A percentile compares a stretch with the other conserved stretches of the same genome.
These are phyloP conservation scores for Eruca vesicaria DNA, from an alignment of 441 rosid species.

Conservation along the genomic window DNA sequence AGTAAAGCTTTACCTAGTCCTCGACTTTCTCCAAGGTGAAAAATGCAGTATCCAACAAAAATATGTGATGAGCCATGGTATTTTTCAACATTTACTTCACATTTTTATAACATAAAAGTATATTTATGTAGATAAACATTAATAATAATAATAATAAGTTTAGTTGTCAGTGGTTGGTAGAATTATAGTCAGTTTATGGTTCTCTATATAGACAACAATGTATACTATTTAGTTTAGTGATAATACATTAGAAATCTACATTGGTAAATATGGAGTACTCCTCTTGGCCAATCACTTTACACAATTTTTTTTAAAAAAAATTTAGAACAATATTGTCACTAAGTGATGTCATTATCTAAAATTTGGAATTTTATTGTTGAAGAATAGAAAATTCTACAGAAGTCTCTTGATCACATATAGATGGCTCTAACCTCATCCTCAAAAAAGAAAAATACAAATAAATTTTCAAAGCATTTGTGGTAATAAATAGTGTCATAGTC, in stretches of 20 bases:
- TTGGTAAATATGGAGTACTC: background rate
- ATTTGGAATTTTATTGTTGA: constrained; percentile 20
- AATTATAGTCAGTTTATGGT: background rate
- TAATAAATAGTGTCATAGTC: constrained; percentile 28
- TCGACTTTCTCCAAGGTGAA: background rate
- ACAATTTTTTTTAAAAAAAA: background rate
- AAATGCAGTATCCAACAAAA: constrained; percentile 4
- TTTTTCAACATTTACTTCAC: background rate
- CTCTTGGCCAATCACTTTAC: constrained; percentile 12
- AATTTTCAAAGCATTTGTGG: constrained; percentile 27
- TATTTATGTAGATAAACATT: too few relatives aligned
- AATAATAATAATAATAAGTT: too few relatives aligned
- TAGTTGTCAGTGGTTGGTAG: background rate
- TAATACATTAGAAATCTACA: background rate
- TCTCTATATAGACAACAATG: background rate
- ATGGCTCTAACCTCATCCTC: constrained; percentile 29
- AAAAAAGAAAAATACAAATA: background rate
- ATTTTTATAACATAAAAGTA: background rate
- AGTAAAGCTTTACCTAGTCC: constrained; percentile 6
- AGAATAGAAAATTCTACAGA: constrained; percentile 19
- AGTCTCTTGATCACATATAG: constrained; percentile 28
- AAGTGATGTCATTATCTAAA: constrained; percentile 18
- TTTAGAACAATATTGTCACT: background rate
- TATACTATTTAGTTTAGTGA: background rate
- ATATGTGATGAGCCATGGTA: background rate